These are phyloP conservation scores for Lentithecium fluviatile DNA, from an alignment of 495 filamentous ascomycete species.

Conservation along the genomic window DNA sequence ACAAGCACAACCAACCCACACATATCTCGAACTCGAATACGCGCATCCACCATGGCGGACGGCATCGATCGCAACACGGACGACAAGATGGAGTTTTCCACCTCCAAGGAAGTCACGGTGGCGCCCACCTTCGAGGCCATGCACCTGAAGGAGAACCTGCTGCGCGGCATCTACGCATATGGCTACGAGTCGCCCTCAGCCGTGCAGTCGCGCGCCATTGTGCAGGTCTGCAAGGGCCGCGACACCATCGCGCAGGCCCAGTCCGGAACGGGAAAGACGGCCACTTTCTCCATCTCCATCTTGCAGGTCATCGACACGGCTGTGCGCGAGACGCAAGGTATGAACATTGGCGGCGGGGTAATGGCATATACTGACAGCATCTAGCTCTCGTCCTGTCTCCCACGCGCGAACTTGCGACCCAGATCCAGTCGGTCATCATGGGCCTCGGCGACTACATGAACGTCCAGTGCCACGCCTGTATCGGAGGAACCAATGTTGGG, in stretches of 20 bases:
- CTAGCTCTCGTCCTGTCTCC: slow-evolving; percentile 91
- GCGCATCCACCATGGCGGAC: slow-evolving; percentile 69
- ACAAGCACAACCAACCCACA: neutral
- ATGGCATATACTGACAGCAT: slow-evolving; percentile 23
- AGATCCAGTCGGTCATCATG: slow-evolving; percentile 97
- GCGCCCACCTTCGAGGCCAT: slow-evolving; percentile 70
- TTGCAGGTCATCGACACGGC: slow-evolving; percentile 70
- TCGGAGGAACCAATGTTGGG: slow-evolving; percentile 94
- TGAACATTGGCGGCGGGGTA: slow-evolving; percentile 20
- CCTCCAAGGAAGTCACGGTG: slow-evolving; percentile 96
- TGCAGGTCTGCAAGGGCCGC: slow-evolving; percentile 97
- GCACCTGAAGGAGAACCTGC: slow-evolving; percentile 92
- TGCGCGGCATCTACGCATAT: slow-evolving; percentile 97
- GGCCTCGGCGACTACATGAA: slow-evolving; percentile 99
- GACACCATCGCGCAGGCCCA: slow-evolving; percentile 99
- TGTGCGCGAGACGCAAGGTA: slow-evolving; percentile 79
- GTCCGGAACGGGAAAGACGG: slow-evolving; percentile 98
- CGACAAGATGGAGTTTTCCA: slow-evolving; percentile 95
- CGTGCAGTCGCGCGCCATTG: slow-evolving; percentile 94
- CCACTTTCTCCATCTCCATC: slow-evolving; percentile 96
- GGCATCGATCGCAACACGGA: slow-evolving; percentile 92
- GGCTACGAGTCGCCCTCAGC: slow-evolving; percentile 97
- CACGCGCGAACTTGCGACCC: slow-evolving; percentile 94
- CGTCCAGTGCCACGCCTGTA: slow-evolving; percentile 97
- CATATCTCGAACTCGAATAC: neutral